Base-by-base conservation (phyloP, 306 rosid genomes). In the Citrullus amarus region DNA sequence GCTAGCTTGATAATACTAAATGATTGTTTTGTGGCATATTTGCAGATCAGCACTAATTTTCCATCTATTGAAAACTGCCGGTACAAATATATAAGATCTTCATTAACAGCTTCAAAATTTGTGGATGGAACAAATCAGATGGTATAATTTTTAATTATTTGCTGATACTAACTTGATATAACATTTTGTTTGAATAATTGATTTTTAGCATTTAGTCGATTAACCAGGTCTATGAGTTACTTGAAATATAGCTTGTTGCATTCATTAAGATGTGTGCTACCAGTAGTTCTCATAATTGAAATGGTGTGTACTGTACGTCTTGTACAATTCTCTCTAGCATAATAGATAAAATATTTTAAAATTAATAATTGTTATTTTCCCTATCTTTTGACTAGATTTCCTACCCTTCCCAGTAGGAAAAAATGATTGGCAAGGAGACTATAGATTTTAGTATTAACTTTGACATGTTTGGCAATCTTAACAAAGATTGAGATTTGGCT, bases 21-120 rank as follows among this genome's bases (percentile, higher is more conserved):
- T 18, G n/a, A 76, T 61, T 83, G 78, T 61, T 84, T 51, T 48
- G 25, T 73, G 77, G 57, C 44, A 75, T 84, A 16, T 60, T 76
- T 84, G 79, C 85, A 95, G 97, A 91, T 86, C 43, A 82, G 83
- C 53, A 62, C 73, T 83, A 84, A 85, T 68, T 79, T 79, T 48
- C 89, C 88, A 78, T 83, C 91, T 28, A 48, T 79, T 38, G 88
- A 79, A 55, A 82, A 75, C 58, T 78, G 81, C 69, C 75, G 74
- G 80, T 54, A 86, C 80, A 82, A 68, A 78, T 78, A 78, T 75
- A 65, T 85, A 57, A 79, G 85, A 82, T 86, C 88, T 87, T 61
- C 89, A 54, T 84, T 90, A 59, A 81, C 87, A 75, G 90, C 88
- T 81, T 86, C 89, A 68, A 84, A 84, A 81, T 74, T 84, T 81